These are phyloP conservation scores for Williopsis jadinii DNA, from an alignment of 1,139 yeast genomes.

Conservation along the genomic window DNA sequence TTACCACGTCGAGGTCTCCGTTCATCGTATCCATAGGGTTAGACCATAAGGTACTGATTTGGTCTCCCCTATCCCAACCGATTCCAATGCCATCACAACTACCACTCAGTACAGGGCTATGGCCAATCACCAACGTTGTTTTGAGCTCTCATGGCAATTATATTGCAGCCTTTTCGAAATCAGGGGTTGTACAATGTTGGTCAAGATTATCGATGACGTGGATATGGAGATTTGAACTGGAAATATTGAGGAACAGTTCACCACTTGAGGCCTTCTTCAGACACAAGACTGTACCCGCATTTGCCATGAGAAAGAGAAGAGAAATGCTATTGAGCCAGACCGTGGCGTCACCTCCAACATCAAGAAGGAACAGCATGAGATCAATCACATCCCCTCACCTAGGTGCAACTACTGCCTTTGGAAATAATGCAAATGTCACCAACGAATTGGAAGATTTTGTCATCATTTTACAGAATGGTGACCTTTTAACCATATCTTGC, in stretches of 20 bases:
- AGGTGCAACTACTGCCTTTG: conserved; percentile 14
- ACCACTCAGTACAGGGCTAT: conserved; percentile 39
- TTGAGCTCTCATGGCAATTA: conserved; percentile 56
- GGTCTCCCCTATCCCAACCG: conserved; percentile 60
- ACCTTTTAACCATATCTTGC: conserved; percentile 41
- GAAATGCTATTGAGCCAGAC: conserved; percentile 7
- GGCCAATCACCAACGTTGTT: conserved; percentile 63
- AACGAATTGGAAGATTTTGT: conserved; percentile 30
- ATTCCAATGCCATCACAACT: conserved; percentile 38
- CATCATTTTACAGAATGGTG: conserved; percentile 37
- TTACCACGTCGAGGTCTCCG: conserved; percentile 49
- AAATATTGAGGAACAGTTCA: conserved; percentile 26
- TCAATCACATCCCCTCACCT: conserved; percentile 21
- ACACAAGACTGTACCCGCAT: conserved; percentile 44
- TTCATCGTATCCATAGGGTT: conserved; percentile 64
- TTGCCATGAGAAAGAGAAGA: conserved; percentile 38
- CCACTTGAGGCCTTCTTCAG: conserved; percentile 58
- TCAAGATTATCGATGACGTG: conserved; percentile 46
- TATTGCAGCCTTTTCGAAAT: conserved; percentile 50
- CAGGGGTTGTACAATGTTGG: conserved; percentile 50
- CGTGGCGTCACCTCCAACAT: conserved; percentile 3
- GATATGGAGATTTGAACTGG: conserved; percentile 41
- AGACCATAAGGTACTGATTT: conserved; percentile 62
- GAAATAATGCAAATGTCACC: conserved; percentile 15
- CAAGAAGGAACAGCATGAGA: conserved; percentile 25